Evolutionary conservation across 768 basidiomycete genomes (phyloP), one percentile per base, ranked within the genome.

Genomic region (Russula brevipes): DNA sequence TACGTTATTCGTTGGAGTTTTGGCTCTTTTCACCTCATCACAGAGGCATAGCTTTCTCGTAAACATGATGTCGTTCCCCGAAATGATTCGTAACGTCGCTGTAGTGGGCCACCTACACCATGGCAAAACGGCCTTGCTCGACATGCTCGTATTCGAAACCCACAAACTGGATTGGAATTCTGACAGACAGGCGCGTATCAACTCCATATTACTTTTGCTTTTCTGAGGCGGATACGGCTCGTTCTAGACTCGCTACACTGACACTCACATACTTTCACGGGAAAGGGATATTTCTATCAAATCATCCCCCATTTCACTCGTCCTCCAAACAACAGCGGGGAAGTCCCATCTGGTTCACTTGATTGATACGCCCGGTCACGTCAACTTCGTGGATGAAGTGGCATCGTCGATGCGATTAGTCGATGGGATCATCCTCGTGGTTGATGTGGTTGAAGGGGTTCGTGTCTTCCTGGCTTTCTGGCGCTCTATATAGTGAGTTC

Each of bases 391-490:
- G n/a, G 97, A 99, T 71, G 97, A 99, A 75, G 94, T 94, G 24
- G 95, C 94, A 2, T 85, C 88, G 7, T 81, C 91, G 8, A 85
- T 95, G 61, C 83, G 97, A 49, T 77, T 98, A 44, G 87, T 84
- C 17, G 97, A 99, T 72, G 97, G 97, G 39, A 85, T 97, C 50
- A 75, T 98, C 1, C 76, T 99, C 30, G 95, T 98, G 1, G 95
- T 99, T 3, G 97, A 99, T 70, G 97, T 91, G n/a, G 91, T 98
- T 5, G 97, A 98, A 78, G 97, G 97, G 69, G 96, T 96, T 72
- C 38, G 51, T 57, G 41, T 33, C 7, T 62, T 57, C 65, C 47
- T 31, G 41, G n/a, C 52, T 24, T 45, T 14, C 19, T n/a, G 17
- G 35, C 54, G 56, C 38, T 17, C n/a, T 58, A 50, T 63, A 70